Evolutionary conservation across 2,329 filamentous ascomycete species (phyloP), one percentile per base, ranked within the genome.

Genomic region (Aspergillus sojae): DNA sequence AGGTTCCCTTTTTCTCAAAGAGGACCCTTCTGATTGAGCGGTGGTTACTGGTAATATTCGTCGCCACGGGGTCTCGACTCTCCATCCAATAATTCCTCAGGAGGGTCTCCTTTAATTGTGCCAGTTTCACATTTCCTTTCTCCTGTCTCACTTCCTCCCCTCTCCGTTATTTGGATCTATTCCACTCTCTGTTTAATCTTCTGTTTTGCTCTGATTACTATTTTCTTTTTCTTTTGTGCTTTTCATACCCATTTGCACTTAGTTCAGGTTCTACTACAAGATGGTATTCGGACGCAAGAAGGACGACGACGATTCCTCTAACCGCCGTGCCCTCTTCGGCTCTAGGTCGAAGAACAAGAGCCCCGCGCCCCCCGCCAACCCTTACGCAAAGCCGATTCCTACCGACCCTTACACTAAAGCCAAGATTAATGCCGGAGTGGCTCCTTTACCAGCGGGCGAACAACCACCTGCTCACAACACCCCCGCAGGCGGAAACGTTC

Each of bases 311-410:
- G 85, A 85, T 63, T 78, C 79, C 58, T 77, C 77, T 45, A 82
- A 80, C 74, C 84, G 86, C 74, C 80, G 79, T 62, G 84, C 85
- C n/a, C 83, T 89, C 36, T 89, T 89, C 70, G 85, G 86, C 67
- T 80, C 80, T 67, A 79, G 83, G 67, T 83, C 81, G 57, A 87
- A 86, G 74, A 81, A 80, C 68, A 86, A 86, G 74, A 82, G 80
- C 60, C 79, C 84, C 32, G 79, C 82, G 32, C 79, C 83, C 36
- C 74, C 80, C 41, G 78, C 79, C 32, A 86, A 89, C 71, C 86
- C 86, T 28, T 88, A 88, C 68, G 85, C 85, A 50, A 82, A 84
- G 56, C 79, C 84, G 6, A 80, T 83, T 32, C 77, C 79, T 60
- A 76, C 78, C 60, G 84, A 88, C 70, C 82, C 85, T 39, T 88